Percentiles rank a stretch among this genome's conserved stretches.
phyloP scores from a whole-genome alignment of 106 monocot genomes.

The Vanilla planifolia region DNA sequence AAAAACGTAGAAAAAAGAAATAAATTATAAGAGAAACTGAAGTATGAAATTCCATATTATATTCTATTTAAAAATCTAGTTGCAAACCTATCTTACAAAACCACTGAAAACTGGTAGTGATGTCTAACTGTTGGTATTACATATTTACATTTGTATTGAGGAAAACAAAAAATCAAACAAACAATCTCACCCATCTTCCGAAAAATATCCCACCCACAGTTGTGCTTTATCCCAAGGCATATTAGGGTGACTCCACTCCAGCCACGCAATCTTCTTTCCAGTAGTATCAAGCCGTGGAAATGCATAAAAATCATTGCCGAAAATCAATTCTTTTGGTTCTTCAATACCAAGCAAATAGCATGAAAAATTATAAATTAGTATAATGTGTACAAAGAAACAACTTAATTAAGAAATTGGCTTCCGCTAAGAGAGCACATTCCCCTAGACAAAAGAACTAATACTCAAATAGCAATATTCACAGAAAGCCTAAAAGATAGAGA shows the following conservation, averaged over 20 bases:
- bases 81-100: not conserved
- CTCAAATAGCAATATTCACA: not conserved
- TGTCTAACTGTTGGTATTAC: not conserved
- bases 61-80: not conserved
- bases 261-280: conserved; percentile 77
- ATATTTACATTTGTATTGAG: no score
- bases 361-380: not conserved
- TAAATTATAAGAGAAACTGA: not conserved
- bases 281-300: conserved; percentile 69
- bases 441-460: not conserved
- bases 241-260: conserved; percentile 93
- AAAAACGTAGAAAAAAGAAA: not conserved
- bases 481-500: not conserved
- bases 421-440: no score
- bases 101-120: not conserved
- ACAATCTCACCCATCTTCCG: conserved; percentile 63
- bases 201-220: conserved; percentile 95
- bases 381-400: not conserved
- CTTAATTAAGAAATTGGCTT: not conserved
- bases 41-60: not conserved
- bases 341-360: conserved; percentile 11
- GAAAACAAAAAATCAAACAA: not conserved
- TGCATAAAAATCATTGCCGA: conserved; percentile 92
- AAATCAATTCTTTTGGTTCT: conserved; percentile 72
- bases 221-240: conserved; percentile 96